A percentile compares a stretch with the other conserved stretches of the same genome.
Evolutionary conservation across 1,284 basidiomycete genomes (phyloP).

Genomic region (Hypsizygus ulmarius): DNA sequence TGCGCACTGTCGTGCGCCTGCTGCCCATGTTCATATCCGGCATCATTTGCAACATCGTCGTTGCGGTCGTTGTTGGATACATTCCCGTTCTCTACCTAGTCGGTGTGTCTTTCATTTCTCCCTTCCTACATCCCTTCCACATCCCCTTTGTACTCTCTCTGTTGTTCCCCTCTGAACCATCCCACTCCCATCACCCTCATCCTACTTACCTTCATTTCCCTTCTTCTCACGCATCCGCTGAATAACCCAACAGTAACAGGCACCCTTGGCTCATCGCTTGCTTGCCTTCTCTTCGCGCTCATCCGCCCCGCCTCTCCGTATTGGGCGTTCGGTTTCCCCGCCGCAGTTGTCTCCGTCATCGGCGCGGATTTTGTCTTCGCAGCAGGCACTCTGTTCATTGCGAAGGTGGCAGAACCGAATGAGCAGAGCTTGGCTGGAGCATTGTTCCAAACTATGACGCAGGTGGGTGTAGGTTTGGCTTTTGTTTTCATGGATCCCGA

Average conservation of each 20-base stretch:
- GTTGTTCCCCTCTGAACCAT: too few relatives aligned
- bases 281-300: conserved; percentile 72
- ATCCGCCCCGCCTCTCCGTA: conserved; percentile 61
- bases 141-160: too few relatives aligned
- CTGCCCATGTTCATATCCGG: conserved; percentile 77
- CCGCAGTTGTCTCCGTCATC: conserved; percentile 67
- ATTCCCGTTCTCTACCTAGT: conserved; percentile 56
- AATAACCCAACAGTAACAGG: conserved; percentile 52
- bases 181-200: too few relatives aligned
- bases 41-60: conserved; percentile 64
- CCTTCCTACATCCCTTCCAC: not conserved
- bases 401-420: conserved; percentile 65
- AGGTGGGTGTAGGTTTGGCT: conserved; percentile 34
- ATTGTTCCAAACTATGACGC: conserved; percentile 74
- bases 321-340: conserved; percentile 82
- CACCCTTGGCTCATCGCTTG: conserved; percentile 59
- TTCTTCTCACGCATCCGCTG: not conserved
- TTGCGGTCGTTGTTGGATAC: conserved; percentile 58
- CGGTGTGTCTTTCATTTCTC: conserved; percentile 34
- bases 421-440: conserved; percentile 82
- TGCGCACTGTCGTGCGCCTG: conserved; percentile 75
- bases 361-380: conserved; percentile 82
- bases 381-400: conserved; percentile 72
- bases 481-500: not conserved
- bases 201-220: not conserved